phyloP scores from a whole-genome alignment of 75 land plant species.

The Cryptomeria japonica region DNA sequence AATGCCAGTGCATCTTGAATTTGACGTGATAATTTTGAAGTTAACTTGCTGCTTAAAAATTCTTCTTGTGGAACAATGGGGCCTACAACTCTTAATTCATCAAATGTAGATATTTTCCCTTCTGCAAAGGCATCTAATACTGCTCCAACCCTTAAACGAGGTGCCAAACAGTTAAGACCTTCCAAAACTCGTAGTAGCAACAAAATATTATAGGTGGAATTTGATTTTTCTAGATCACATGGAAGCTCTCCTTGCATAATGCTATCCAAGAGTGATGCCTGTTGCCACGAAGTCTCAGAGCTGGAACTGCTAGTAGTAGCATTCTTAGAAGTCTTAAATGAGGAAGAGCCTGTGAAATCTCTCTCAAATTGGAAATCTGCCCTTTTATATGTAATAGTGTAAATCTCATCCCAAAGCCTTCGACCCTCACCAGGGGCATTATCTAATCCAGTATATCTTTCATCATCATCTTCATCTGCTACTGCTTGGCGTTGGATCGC shows the following conservation, averaged over 20 bases:
- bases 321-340: constrained; percentile 33
- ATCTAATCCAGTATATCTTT: constrained; percentile 65
- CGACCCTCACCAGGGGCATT: constrained; percentile 66
- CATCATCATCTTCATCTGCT: constrained; percentile 90
- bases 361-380: constrained; percentile 55
- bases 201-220: constrained; percentile 71
- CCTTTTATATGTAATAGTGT: constrained; percentile 86
- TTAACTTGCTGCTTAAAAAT: constrained; percentile 82
- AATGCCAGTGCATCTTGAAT: constrained; percentile 96
- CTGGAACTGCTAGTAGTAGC: constrained; percentile 41
- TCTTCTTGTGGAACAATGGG: constrained; percentile 61
- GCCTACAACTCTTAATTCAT: constrained; percentile 44
- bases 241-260: constrained; percentile 92
- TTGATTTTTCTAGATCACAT: constrained; percentile 89
- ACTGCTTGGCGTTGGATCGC: constrained; percentile 86
- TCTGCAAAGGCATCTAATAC: constrained; percentile 74
- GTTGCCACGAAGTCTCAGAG: constrained; percentile 48
- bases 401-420: constrained; percentile 88
- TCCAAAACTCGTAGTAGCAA: constrained; percentile 79
- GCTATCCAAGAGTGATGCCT: constrained; percentile 76
- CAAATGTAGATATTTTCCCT: constrained; percentile 51
- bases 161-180: constrained; percentile 79
- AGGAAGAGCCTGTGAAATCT: constrained; percentile 18
- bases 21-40: constrained; percentile 87
- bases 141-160: constrained; percentile 73